A percentile compares a stretch with the other conserved stretches of the same genome.
Conservation (phyloP, 2,329 filamentous ascomycete genomes). For the Fusarium anthophilum region DNA sequence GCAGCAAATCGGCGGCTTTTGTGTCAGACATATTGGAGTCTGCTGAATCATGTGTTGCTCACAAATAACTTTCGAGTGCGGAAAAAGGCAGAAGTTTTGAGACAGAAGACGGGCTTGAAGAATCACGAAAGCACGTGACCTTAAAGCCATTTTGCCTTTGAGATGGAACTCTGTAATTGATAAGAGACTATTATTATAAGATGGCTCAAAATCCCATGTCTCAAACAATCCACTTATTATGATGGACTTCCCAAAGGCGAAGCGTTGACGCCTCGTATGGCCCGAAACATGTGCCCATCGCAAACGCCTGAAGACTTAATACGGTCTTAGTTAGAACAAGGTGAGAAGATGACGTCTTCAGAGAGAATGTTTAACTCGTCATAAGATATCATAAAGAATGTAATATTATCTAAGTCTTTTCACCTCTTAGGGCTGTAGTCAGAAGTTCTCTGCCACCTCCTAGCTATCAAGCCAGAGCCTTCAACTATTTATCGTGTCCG, state of each 20-base stretch:
- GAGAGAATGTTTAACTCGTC: neutral
- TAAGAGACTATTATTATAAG: neutral
- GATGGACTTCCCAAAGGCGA: neutral
- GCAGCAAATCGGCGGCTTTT: conserved; percentile 59
- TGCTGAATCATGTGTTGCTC: neutral
- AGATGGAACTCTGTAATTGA: neutral
- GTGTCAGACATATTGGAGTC: conserved; percentile 43
- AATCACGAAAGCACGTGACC: conserved; percentile 35
- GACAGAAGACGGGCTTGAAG: neutral
- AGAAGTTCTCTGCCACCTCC: neutral
- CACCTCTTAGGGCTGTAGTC: neutral
- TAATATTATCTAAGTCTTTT: neutral
- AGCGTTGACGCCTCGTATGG: neutral
- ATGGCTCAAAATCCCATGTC: neutral
- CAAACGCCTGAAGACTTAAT: neutral
- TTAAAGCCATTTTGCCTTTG: neutral
- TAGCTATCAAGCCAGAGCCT: neutral
- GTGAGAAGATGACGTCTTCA: neutral
- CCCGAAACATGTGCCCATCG: neutral
- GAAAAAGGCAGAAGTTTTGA: neutral
- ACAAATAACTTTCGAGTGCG: neutral
- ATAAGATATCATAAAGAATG: neutral
- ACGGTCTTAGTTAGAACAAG: neutral
- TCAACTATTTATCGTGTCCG: conserved; percentile 40
- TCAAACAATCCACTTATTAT: neutral